Base-by-base conservation (phyloP, 768 basidiomycete species). In the Russula sp. region DNA sequence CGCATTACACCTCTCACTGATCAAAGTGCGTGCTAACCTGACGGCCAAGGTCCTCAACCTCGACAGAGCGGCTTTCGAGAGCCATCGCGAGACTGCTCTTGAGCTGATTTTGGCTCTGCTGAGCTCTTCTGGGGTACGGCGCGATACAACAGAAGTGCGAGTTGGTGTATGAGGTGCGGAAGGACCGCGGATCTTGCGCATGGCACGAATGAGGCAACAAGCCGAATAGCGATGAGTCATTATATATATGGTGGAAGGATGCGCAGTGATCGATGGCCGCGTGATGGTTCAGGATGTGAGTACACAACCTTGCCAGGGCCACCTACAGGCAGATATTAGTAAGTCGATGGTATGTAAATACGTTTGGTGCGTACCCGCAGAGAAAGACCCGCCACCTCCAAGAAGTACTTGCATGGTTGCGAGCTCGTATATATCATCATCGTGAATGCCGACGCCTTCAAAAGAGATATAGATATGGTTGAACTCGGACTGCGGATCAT, bases 191-290 rank as follows among this genome's bases (percentile, higher is more conserved):
- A 36, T 38, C 59, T 62, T 49, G 62, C 79, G 42, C 85, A 80
- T 44, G 90, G 90, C 11, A 89, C 77, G 74, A 95, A 93, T 26
- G 90, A 86, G 1, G 92, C 93, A 90, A 89, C 42, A 98, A 80
- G 2, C 95, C 96, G 74, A 98, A 97, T 6, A 98, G 80, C 5
- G 93, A 93, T 0, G 92, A 91, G 74, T 98, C 95, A 62, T 87
- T 86, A 76, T 98, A 98, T 72, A 95, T 94, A 76, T 98, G 96
- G 74, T 98, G 94, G 87, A 97, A 98, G 22, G 92, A 89, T 10
- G 91, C 88, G 74, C 95, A 98, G 75, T 94, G 92, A 75, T 98
- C 96, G 71, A 98, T 84, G 72, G 92, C 87, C 57, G 93, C 84
- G 78, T 94, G 92, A 72, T 92, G 89, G 74, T 98, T 98, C 63